Base-by-base conservation (phyloP, 2,329 filamentous ascomycete species). In the Penicillium sp. region DNA sequence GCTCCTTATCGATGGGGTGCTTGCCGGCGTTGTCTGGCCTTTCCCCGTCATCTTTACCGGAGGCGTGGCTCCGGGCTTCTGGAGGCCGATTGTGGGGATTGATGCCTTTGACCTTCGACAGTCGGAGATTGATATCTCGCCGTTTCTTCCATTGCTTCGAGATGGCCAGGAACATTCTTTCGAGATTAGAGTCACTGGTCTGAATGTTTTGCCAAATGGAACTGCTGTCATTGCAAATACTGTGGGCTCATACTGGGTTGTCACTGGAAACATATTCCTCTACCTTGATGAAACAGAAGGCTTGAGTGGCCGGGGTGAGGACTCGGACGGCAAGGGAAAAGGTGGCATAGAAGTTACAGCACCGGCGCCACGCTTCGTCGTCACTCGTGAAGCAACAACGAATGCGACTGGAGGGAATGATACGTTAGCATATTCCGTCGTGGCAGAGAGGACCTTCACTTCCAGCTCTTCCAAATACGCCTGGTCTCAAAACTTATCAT, bases 11-110 rank as follows among this genome's bases (percentile, higher is more conserved):
- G 90, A 95, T 66, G 88, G 83, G 1, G 74, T 81, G 16, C 72
- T 93, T 19, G 89, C 88, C 1, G 91, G 90, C 2, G 85, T 92
- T 1, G 83, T 85, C 28, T 94, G 89, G 89, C 91, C 91, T 1
- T 93, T 90, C 64, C 90, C 90, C 0, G 81, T 91, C 16, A 87
- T 95, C 45, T 93, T 92, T 64, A 92, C 91, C 0, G 91, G 91
- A 2, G 90, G 90, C 1, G 80, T 95, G 5, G 87, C 88, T 1
- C 90, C 90, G 4, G 85, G 85, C 1, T 81, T 94, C 34, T 91
- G 92, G 82, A 80, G 89, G 6, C 91, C 91, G 0, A 81, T 94
- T 50, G 90, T 90, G 2, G 90, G 90, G 1, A 84, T 89, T 18
- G 87, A 94, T 65, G 85, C 89, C 0, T 94, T 91, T 68, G 90